phyloP scores from a whole-genome alignment of 1,284 basidiomycete species.

The Cutaneotrichosporon arboriforme region DNA sequence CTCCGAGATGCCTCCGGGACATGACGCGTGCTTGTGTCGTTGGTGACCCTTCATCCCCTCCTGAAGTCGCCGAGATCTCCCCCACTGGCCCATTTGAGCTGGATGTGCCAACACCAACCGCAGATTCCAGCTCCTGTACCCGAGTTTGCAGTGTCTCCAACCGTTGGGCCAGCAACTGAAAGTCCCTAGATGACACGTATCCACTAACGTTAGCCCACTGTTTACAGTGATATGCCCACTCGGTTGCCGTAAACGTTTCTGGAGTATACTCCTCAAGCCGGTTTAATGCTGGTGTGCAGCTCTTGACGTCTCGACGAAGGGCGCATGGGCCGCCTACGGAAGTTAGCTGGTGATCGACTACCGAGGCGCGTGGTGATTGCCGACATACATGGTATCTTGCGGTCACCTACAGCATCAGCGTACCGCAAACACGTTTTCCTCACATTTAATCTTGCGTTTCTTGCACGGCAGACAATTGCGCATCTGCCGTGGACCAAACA shows the following conservation, averaged over 20 bases:
- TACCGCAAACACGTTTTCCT: background rate
- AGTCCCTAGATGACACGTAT: constrained; percentile 10
- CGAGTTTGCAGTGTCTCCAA: constrained; percentile 4
- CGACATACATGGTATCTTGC: constrained; percentile 17
- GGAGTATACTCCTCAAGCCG: constrained; percentile 8
- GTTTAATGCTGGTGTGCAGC: constrained; percentile 11
- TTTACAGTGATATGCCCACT: background rate
- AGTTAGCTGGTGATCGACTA: background rate
- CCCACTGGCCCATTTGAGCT: background rate
- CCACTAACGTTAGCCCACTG: background rate
- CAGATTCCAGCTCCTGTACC: constrained; percentile 9
- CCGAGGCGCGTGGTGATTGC: too few relatives aligned
- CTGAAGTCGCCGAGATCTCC: background rate
- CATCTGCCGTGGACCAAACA: constrained; percentile 16
- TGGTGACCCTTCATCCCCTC: background rate
- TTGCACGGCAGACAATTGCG: constrained; percentile 24
- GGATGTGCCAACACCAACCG: background rate
- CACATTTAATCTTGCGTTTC: constrained; percentile 23
- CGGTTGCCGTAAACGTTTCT: background rate
- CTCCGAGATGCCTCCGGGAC: constrained; percentile 13
- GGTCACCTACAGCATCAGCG: constrained; percentile 14
- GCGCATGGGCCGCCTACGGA: constrained; percentile 18
- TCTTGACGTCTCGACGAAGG: constrained; percentile 16
- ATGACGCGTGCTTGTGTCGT: background rate
- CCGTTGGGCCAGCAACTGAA: constrained; percentile 6